Base-by-base conservation (phyloP, 352 stramenopile genomes). In the Elongisporangium prolatum region DNA sequence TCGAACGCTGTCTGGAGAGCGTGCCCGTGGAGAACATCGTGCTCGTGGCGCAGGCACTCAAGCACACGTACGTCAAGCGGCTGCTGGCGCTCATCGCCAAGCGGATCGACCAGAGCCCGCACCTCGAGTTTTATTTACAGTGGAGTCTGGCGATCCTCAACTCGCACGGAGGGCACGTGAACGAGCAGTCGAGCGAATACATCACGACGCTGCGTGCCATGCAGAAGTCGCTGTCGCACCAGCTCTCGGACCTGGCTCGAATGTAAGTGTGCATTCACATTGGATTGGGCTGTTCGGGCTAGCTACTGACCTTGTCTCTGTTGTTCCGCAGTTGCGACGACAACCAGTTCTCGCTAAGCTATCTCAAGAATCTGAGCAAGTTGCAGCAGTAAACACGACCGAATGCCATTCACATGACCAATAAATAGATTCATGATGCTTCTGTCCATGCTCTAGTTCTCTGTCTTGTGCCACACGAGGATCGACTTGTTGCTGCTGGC, bases 61-160 rank as follows among this genome's bases (percentile, higher is more conserved):
- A 91, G 28, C 84, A 95, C 54, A 80, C 88, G 62, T 97, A 98
- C 67, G 67, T 99, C 16, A 89, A 95, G 70, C 86, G 95, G 10
- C 63, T 99, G 24, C 77, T 99, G 54, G 74, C 94, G 62, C 77
- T 98, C 57, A 62, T 99, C 4, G 92, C 89, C 6, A 97, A 98
- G 71, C 86, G 89, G 47, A 89, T 99, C 64, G 84, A 91, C 53
- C 66, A 81, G 24, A 97, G 93, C 47, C 89, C 91, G n/a, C 94
- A 99, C 65, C 71, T 99, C 37, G 96, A 99, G 76, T 99, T 98
- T 68, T 98, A 98, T 69, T 68, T 99, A 38, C 84, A 97, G 61
- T 99, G 96, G 96, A 96, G 85, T 69, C 74, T 98, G 28, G 82
- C 92, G 50, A 70, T 99, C 38, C 81, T 99, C 18, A 97, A 98